Evolutionary conservation across 306 rosid species (phyloP), one percentile per base, ranked within the genome.

Genomic region (Fagus sylvatica): DNA sequence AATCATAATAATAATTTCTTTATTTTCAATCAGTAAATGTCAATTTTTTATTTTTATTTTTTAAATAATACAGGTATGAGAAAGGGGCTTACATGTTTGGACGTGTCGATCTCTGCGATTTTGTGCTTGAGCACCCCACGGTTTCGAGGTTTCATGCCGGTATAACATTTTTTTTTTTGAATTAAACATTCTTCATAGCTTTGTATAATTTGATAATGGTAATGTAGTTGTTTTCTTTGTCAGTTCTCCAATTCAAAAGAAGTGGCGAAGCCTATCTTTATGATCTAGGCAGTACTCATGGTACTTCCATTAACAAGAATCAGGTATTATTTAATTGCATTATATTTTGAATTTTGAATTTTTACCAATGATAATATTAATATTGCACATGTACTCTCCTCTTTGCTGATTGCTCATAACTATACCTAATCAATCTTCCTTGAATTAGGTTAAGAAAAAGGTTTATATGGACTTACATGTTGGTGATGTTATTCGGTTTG

Each of bases 11-110:
- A 22, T 22, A 22, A 22, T 22, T 22, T 22, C 28, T 22, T 22
- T 22, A 22, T 22, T 22, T 22, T 22, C 28, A 22, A 22, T 22
- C 28, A 22, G 28, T 22, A 22, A 22, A 22, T 22, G 28, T 22
- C 28, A 22, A 22, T 22, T 22, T 22, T 22, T 22, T 22, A 22
- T 22, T 22, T 22, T 22, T 22, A 0, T 0, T 22, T 22, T 22
- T 22, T 22, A 22, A 22, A 22, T 22, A 12, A 22, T 43, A 57
- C 82, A 93, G 98, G 74, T 53, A 51, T 74, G 91, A 87, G 67
- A 95, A 95, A 77, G 98, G 98, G 36, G 98, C 98, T 7, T 95
- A 89, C 84, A 92, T 92, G 98, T 95, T 95, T 66, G 98, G 98
- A 69, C 91, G 97, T 39, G 89, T 89, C 73, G 97, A 95, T 78